Conservation (phyloP, 31 red algal species). For the Porphyra umbilicalis region DNA sequence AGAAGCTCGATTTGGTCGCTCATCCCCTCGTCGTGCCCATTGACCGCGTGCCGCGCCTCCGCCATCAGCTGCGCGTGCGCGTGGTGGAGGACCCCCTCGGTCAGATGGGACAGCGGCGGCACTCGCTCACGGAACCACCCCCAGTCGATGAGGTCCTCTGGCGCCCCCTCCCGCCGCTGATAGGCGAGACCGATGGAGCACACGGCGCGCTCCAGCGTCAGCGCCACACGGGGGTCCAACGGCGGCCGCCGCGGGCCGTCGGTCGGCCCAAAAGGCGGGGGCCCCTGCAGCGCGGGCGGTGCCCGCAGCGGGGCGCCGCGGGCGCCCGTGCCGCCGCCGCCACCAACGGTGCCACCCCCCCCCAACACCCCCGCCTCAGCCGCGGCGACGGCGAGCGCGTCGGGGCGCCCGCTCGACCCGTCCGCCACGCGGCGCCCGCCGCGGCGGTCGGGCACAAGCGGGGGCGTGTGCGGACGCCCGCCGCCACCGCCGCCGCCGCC, state of each 20-base stretch:
- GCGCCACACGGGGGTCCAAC: background rate
- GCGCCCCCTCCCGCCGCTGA: background rate
- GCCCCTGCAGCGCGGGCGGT: no score
- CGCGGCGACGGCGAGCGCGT: no score
- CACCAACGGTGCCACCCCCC: no score
- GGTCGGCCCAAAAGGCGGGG: no score
- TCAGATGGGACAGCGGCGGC: constrained; percentile 36
- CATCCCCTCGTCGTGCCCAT: background rate
- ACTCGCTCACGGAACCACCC: constrained; percentile 43
- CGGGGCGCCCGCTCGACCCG: no score
- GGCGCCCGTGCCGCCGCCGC: no score
- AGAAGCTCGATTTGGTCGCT: background rate
- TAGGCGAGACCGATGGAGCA: background rate
- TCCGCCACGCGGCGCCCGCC: no score
- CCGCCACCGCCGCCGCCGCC: no score
- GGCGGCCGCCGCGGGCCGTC: background rate
- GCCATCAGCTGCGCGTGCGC: constrained; percentile 45
- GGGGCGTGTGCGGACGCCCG: no score
- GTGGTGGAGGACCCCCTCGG: constrained; percentile 33
- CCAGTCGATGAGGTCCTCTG: constrained; percentile 52
- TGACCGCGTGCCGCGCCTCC: constrained; percentile 25
- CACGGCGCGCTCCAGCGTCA: background rate
- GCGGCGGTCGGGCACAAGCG: no score
- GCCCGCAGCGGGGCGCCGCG: no score
- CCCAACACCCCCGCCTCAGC: no score